These are phyloP conservation scores for Leishmania aethiopica DNA, from an alignment of 208 protist species.

Conservation along the genomic window DNA sequence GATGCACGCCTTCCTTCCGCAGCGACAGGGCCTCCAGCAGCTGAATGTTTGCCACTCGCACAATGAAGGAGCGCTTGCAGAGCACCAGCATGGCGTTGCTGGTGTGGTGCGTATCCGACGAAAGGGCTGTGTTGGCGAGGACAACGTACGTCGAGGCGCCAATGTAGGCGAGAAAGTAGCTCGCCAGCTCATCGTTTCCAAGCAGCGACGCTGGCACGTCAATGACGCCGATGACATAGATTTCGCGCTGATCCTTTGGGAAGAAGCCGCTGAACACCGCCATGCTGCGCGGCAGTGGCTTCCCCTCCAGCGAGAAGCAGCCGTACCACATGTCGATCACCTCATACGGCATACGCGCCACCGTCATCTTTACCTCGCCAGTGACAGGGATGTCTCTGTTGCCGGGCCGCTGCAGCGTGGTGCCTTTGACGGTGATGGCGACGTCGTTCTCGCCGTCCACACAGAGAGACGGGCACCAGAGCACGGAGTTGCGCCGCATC, in stretches of 20 bases:
- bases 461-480: conserved; percentile 78
- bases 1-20: conserved; percentile 31
- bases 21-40: conserved; percentile 43
- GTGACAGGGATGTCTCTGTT: conserved; percentile 21
- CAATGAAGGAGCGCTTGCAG: conserved; percentile 63
- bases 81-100: conserved; percentile 71
- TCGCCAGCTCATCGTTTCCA: conserved; percentile 45
- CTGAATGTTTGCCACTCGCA: conserved; percentile 65
- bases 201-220: conserved; percentile 55
- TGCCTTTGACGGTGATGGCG: conserved; percentile 64
- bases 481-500: conserved; percentile 66
- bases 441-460: conserved; percentile 59
- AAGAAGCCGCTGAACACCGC: conserved; percentile 72
- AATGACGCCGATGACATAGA: conserved; percentile 73
- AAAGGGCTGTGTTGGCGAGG: conserved; percentile 45
- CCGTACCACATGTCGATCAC: conserved; percentile 83
- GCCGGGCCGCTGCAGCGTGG: conserved; percentile 62
- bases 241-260: conserved; percentile 63
- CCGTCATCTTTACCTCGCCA: conserved; percentile 60
- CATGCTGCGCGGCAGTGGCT: conserved; percentile 44
- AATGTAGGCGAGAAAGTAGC: conserved; percentile 65
- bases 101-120: conserved; percentile 36
- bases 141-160: conserved; percentile 53
- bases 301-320: conserved; percentile 70
- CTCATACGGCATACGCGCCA: conserved; percentile 79